Base-by-base conservation (phyloP, 805 yeast species). In the Pichia membranifaciens region DNA sequence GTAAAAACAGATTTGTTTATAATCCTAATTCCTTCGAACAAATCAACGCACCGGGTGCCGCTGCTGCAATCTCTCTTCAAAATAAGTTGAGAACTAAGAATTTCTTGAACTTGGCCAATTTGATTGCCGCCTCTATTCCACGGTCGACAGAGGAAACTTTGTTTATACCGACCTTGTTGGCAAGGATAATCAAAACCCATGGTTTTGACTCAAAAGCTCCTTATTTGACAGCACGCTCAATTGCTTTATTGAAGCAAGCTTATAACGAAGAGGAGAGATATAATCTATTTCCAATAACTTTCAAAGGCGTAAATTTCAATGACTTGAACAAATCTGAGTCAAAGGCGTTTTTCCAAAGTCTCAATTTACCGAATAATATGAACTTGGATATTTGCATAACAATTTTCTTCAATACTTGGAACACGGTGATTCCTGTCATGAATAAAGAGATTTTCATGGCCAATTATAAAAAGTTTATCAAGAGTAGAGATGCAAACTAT, bases 381-480 rank as follows among this genome's bases (percentile, higher is more conserved):
- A 78, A 79, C 49, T 62, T 87, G 48, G 96, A 89, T 62, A 79
- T 80, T 22, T 71, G 86, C 28, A 74, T 85, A 17, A 74, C 84
- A 0, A 60, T 79, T 3, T 89, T 76, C 59, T 88, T 87, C 65
- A 81, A 79, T 51, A 82, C 84, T 49, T 89, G 96, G 95, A 82
- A 85, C 25, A 72, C 76, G 22, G 65, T 79, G 5, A 69, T 82
- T 20, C 95, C 96, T 0, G 71, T 87, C 15, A 58, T 89, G 45
- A 87, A 86, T 60, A 79, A 79, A 52, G 76, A 76, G 38, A 73
- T 79, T n/a, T 89, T 89, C 57, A 69, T 83, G 59, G 67, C 69
- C 20, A 78, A 79, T 52, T 87, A 85, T 59, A 56, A 70, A 23
- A 66, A 63, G 23, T 71, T 81, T 41, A 66, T 68, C 20, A 65